Evolutionary conservation across 345 rosid genomes (phyloP), one percentile per base, ranked within the genome.

Genomic region (Barbarea vulgaris): DNA sequence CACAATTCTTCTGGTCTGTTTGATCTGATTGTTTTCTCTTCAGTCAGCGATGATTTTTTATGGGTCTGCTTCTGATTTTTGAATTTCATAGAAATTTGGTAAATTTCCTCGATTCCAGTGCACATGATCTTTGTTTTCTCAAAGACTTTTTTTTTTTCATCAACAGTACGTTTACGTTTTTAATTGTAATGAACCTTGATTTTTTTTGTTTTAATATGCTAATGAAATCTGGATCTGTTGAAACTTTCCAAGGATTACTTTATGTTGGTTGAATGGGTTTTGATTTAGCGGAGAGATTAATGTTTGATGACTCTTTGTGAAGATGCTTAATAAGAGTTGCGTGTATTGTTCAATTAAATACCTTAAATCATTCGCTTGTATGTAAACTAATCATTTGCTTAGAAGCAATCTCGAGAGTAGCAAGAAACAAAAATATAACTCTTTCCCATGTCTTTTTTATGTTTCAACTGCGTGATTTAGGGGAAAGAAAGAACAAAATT

Each of bases 361-460:
- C 14, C 53, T 70, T 36, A 56, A 18, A 21, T 39, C 39, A 71
- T 59, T 77, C 1, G 50, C 77, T 77, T 77, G 51, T 48, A 12
- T 57, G 31, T 71, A 5, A 28, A 24, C 33, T 31, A 71, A 71
- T 71, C 65, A 72, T 65, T 64, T 72, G 15, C 73, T 71, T 71
- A 28, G 41, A 77, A 77, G 77, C 77, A 77, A 77, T 70, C 76
- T 77, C 56, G 7, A 33, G 48, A 68, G 28, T 68, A 69, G 31
- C 69, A 62, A 50, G 25, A 2, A 74, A 10, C n/a, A 10, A 28
- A 47, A 18, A 31, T 17, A 1, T 15, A 21, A 52, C 34, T 48
- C 48, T 5, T 64, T 48, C 27, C 18, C 41, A 25, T 61, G 30
- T 17, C 17, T 37, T 44, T 44, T 30, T 28, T 30, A n/a, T 64